Conservation (phyloP, 495 filamentous ascomycete species). For the Talaromyces trachyspermus region DNA sequence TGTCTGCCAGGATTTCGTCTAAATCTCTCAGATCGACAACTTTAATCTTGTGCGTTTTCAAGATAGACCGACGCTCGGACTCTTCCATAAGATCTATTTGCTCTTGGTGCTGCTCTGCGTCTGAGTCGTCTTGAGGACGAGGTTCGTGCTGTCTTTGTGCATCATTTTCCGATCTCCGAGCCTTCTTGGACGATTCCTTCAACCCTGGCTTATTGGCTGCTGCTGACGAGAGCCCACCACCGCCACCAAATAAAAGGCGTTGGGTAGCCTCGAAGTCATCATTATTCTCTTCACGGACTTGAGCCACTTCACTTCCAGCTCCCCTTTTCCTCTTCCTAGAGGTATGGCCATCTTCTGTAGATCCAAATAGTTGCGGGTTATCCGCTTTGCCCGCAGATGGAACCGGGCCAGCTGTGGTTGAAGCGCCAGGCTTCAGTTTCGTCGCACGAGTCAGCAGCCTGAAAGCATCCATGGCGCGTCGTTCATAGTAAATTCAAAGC, state of each 20-base stretch:
- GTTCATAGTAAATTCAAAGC: background rate
- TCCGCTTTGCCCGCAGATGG: conserved; percentile 43
- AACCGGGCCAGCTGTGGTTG: conserved; percentile 21
- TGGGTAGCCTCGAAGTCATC: conserved; percentile 34
- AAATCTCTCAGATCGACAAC: conserved; percentile 58
- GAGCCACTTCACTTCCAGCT: conserved; percentile 19
- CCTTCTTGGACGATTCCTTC: conserved; percentile 4
- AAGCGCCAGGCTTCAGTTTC: conserved; percentile 36
- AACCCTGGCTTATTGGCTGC: conserved; percentile 11
- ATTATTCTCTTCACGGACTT: background rate
- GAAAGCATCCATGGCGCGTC: conserved; percentile 44
- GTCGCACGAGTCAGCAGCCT: conserved; percentile 47
- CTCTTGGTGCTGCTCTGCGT: conserved; percentile 12
- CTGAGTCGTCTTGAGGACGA: conserved; percentile 13
- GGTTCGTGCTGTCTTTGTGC: conserved; percentile 14
- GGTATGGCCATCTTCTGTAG: conserved; percentile 25
- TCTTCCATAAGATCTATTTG: conserved; percentile 36
- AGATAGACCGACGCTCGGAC: conserved; percentile 63
- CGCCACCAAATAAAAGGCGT: conserved; percentile 15
- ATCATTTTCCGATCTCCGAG: background rate
- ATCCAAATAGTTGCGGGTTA: conserved; percentile 49
- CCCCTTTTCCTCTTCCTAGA: conserved; percentile 36
- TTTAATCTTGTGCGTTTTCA: conserved; percentile 82
- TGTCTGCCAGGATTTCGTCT: conserved; percentile 28
- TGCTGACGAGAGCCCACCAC: background rate